These are phyloP conservation scores for Candida multigemmis DNA, from an alignment of 805 yeast genomes.

Conservation along the genomic window DNA sequence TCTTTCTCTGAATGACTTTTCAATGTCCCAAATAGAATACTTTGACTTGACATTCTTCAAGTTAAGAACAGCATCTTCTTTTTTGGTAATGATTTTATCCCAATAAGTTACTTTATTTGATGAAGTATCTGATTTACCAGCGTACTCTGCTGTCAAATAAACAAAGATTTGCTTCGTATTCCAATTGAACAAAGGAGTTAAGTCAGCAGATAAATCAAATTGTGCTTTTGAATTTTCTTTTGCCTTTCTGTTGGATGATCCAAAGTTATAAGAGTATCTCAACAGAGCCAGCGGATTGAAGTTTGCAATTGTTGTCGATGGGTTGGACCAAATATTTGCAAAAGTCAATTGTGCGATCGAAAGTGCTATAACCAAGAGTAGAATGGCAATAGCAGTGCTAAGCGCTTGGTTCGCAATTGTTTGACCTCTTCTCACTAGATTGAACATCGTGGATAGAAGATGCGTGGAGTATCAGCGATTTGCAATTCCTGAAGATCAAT, in stretches of 20 bases:
- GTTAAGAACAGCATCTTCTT: conserved; percentile 49
- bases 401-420: conserved; percentile 44
- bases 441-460: conserved; percentile 13
- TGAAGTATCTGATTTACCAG: conserved; percentile 34
- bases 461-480: neutral
- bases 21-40: conserved; percentile 84
- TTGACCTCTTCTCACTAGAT: conserved; percentile 28
- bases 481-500: neutral
- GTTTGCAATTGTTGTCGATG: conserved; percentile 27
- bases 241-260: conserved; percentile 55
- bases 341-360: conserved; percentile 41
- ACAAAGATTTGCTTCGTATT: conserved; percentile 95
- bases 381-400: conserved; percentile 28
- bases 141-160: conserved; percentile 80
- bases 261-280: conserved; percentile 54
- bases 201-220: conserved; percentile 69
- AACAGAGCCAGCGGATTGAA: conserved; percentile 29
- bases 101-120: conserved; percentile 73
- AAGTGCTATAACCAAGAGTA: no score
- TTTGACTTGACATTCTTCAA: conserved; percentile 52
- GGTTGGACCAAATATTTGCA: conserved; percentile 34
- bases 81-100: conserved; percentile 69
- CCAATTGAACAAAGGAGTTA: conserved; percentile 84
- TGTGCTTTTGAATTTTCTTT: conserved; percentile 67
- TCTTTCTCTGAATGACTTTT: conserved; percentile 49